phyloP scores from a whole-genome alignment of 352 stramenopile species.

The Phytopythium helicoides region DNA sequence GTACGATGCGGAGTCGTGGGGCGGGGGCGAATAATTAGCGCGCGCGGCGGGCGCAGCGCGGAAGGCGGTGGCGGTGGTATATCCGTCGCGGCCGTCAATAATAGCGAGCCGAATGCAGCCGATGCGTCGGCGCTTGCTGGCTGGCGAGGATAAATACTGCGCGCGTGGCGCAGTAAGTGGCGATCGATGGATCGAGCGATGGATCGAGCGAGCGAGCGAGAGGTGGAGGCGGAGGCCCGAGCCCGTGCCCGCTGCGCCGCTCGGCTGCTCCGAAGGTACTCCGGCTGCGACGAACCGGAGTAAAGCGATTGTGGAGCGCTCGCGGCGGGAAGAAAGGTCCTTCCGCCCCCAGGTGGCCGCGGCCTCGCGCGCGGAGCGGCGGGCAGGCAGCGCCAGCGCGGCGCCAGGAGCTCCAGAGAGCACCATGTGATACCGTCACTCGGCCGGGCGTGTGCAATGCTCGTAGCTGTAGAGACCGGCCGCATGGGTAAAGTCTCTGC shows the following conservation, averaged over 20 bases:
- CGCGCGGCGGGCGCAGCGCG: too few species aligned
- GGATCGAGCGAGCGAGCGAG: background rate
- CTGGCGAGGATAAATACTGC: slow-evolving; percentile 19
- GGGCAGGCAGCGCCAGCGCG: too few species aligned
- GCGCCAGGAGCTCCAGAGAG: too few species aligned
- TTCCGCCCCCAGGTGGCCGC: too few species aligned
- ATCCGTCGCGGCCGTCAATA: slow-evolving; percentile 2
- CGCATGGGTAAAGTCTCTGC: too few species aligned
- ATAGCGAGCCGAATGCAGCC: slow-evolving; percentile 1
- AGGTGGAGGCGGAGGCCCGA: background rate
- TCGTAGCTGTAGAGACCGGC: too few species aligned
- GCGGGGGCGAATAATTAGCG: background rate
- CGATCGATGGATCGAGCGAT: background rate
- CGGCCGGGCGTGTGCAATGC: too few species aligned
- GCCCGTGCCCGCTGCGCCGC: background rate
- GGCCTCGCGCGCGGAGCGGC: too few species aligned
- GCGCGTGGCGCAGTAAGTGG: background rate
- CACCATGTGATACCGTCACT: too few species aligned
- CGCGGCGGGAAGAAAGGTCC: too few species aligned
- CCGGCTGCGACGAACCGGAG: too few species aligned
- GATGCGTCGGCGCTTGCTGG: background rate
- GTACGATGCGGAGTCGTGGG: background rate
- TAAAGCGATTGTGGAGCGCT: too few species aligned
- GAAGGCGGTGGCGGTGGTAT: background rate
- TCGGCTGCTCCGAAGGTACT: background rate